Evolutionary conservation across 495 filamentous ascomycete genomes (phyloP).

Genomic region (Tuber umbilicatum): DNA sequence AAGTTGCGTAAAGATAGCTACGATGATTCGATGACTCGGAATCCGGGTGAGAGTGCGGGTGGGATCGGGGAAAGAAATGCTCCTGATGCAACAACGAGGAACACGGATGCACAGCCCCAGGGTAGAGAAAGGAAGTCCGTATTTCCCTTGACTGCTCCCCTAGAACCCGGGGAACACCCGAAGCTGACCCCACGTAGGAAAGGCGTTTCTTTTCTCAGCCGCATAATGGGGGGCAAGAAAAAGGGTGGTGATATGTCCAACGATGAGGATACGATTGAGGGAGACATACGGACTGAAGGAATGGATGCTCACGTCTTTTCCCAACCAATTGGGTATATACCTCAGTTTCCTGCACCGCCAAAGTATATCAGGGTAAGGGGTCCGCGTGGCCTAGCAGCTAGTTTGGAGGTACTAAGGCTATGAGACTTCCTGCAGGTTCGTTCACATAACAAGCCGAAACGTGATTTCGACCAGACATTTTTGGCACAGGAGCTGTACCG

Average conservation of each 20-base stretch:
- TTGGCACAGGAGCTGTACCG: slow-evolving; percentile 77
- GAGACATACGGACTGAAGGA: slow-evolving; percentile 65
- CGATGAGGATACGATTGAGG: slow-evolving; percentile 67
- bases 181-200: slow-evolving; percentile 54
- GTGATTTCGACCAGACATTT: slow-evolving; percentile 80
- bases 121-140: slow-evolving; percentile 46
- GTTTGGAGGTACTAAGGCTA: slow-evolving; percentile 6
- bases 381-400: background rate
- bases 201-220: slow-evolving; percentile 83
- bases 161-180: slow-evolving; percentile 3
- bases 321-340: slow-evolving; percentile 78
- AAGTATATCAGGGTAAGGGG: slow-evolving; percentile 62
- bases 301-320: slow-evolving; percentile 75
- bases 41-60: slow-evolving; percentile 50
- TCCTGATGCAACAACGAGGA: slow-evolving; percentile 35
- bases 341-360: slow-evolving; percentile 80
- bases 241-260: slow-evolving; percentile 50
- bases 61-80: slow-evolving; percentile 43
- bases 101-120: slow-evolving; percentile 46
- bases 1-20: slow-evolving; percentile 56
- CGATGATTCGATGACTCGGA: slow-evolving; percentile 44
- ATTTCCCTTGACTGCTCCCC: slow-evolving; percentile 13
- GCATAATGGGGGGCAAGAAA: slow-evolving; percentile 75
- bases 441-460: slow-evolving; percentile 71
- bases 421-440: slow-evolving; percentile 49